phyloP scores from a whole-genome alignment of 306 rosid species.

The Glycine soja region DNA sequence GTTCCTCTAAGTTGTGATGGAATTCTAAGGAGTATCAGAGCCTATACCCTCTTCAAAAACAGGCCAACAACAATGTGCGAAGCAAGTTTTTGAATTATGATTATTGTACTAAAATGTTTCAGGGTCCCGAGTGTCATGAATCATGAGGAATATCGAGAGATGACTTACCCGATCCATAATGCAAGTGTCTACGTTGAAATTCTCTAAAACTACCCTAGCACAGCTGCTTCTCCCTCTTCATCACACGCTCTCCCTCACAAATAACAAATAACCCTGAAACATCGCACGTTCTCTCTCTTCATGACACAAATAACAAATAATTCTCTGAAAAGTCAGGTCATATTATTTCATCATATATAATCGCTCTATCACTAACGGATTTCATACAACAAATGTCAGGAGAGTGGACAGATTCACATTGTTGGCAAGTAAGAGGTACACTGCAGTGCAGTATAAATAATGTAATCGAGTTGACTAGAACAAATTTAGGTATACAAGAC shows the following conservation, averaged over 20 bases:
- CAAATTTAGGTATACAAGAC: conserved; percentile 19
- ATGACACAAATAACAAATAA: background rate
- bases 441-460: conserved; percentile 41
- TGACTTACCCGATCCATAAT: too few species aligned
- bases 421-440: background rate
- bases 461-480: conserved; percentile 52
- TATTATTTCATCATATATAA: background rate
- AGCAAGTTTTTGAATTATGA: background rate
- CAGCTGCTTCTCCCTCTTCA: conserved; percentile 1
- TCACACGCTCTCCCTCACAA: background rate
- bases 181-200: background rate
- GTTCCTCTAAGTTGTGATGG: background rate
- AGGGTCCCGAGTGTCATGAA: background rate
- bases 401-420: conserved; percentile 44
- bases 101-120: background rate
- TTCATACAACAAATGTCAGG: conserved; percentile 31
- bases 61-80: background rate
- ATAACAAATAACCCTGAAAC: too few species aligned
- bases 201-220: background rate
- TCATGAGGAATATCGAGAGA: too few species aligned
- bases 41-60: background rate
- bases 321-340: background rate
- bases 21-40: background rate
- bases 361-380: background rate
- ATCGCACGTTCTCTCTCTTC: background rate